These are phyloP conservation scores for Cucurbita moschata DNA, from an alignment of 306 rosid species.

Conservation along the genomic window DNA sequence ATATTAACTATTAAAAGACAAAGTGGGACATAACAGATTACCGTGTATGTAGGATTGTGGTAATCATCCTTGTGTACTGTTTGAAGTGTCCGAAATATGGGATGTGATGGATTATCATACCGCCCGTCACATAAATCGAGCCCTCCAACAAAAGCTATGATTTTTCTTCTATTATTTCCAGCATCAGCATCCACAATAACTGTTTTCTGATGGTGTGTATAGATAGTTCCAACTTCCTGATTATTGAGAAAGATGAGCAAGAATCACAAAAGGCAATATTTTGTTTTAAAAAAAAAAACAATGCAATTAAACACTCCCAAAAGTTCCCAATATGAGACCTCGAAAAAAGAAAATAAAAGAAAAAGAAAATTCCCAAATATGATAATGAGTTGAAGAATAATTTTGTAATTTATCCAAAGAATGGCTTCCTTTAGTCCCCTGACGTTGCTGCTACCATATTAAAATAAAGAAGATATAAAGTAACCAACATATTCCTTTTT, in stretches of 20 bases:
- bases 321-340: neutral
- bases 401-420: neutral
- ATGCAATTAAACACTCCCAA: neutral
- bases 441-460: neutral
- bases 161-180: constrained; percentile 61
- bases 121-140: constrained; percentile 95
- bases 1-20: neutral
- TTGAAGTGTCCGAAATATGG: constrained; percentile 56
- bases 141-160: constrained; percentile 91
- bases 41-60: constrained; percentile 88
- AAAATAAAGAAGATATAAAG: neutral
- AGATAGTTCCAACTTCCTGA: constrained; percentile 89
- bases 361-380: neutral
- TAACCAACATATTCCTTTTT: neutral
- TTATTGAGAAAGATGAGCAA: constrained; percentile 12
- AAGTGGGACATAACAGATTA: constrained; percentile 18
- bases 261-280: constrained; percentile 6
- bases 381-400: neutral
- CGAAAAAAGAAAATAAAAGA: no score
- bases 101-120: constrained; percentile 74
- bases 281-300: neutral
- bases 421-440: neutral
- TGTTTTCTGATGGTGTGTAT: constrained; percentile 97
- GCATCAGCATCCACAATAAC: constrained; percentile 89
- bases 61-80: constrained; percentile 82